Conservation (phyloP, 2,329 filamentous ascomycete species). For the Penicillium fuscoglaucum region DNA sequence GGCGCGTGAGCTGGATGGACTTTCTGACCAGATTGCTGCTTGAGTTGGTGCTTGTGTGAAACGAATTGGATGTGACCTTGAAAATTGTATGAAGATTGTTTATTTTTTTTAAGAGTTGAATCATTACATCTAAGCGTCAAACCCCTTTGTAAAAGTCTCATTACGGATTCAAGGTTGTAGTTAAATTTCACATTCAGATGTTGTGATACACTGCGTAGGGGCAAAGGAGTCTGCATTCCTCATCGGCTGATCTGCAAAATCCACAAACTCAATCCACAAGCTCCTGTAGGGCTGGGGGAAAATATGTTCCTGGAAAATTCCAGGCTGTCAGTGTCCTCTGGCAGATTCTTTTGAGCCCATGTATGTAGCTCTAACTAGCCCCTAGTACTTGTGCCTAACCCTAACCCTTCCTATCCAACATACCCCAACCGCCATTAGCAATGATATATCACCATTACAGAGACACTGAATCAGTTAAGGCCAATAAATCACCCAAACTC, state of each 20-base stretch:
- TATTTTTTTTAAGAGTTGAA: background rate
- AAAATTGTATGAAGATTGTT: background rate
- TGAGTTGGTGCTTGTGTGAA: slow-evolving; percentile 41
- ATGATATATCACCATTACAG: background rate
- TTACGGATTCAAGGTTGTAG: background rate
- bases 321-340: background rate
- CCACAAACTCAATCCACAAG: background rate
- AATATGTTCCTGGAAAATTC: background rate
- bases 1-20: slow-evolving; percentile 70
- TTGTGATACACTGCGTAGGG: background rate
- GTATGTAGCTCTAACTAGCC: background rate
- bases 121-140: too few species aligned
- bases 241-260: slow-evolving; percentile 1
- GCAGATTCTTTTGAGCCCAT: background rate
- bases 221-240: slow-evolving; percentile 1
- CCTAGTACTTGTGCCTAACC: background rate
- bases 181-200: background rate
- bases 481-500: background rate
- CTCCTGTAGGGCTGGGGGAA: slow-evolving; percentile 1
- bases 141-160: background rate
- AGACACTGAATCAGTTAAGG: too few species aligned
- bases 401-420: background rate
- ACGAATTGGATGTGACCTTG: background rate
- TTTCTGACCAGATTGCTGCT: slow-evolving; percentile 67
- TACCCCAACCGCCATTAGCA: background rate